phyloP scores from a whole-genome alignment of 768 basidiomycete genomes.

The Mycena rosella region DNA sequence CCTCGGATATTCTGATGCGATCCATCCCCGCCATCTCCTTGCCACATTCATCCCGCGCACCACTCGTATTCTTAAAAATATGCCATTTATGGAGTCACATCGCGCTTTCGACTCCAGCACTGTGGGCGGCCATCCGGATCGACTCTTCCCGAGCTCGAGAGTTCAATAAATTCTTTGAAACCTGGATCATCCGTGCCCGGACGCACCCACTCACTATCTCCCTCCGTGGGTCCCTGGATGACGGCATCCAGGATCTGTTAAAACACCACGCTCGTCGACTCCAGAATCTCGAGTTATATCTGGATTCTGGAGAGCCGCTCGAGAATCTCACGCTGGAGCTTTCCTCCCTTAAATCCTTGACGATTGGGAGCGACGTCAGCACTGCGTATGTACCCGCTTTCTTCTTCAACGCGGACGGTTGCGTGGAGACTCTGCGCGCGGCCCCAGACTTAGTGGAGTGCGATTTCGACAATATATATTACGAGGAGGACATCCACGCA shows the following conservation, averaged over 20 bases:
- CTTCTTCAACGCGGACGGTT: not conserved
- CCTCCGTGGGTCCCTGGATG: not conserved
- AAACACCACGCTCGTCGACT: not conserved
- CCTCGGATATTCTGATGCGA: conserved; percentile 7
- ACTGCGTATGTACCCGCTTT: not conserved
- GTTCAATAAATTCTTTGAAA: not conserved
- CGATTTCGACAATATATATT: not conserved
- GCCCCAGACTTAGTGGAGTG: conserved; percentile 2
- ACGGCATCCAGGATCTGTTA: not conserved
- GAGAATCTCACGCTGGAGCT: not conserved
- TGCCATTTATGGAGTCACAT: conserved; percentile 10
- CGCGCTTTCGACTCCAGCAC: conserved; percentile 5
- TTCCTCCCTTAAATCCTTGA: not conserved
- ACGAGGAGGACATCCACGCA: not conserved
- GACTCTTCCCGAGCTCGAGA: too few species aligned
- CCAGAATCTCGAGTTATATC: not conserved
- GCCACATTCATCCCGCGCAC: not conserved
- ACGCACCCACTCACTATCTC: not conserved
- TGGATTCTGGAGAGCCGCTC: not conserved
- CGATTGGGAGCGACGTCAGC: not conserved
- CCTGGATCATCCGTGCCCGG: conserved; percentile 3
- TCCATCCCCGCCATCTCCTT: not conserved
- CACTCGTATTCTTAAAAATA: not conserved
- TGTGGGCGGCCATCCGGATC: not conserved
- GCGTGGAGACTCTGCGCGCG: not conserved